Conservation (phyloP, 2,329 filamentous ascomycete species). For the Thelonectria discophora region DNA sequence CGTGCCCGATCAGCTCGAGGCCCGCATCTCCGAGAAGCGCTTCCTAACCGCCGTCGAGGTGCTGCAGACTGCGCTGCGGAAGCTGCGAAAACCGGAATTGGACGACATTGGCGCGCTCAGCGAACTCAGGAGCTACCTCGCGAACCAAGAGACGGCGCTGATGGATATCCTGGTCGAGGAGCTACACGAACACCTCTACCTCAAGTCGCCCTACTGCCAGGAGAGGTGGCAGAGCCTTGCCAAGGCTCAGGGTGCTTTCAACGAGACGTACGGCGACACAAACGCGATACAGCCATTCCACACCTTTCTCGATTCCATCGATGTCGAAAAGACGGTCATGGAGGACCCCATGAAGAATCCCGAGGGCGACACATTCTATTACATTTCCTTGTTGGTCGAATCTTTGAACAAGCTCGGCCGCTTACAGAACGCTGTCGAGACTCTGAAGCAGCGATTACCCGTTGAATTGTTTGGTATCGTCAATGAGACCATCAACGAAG, state of each 20-base stretch:
- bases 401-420: conserved; percentile 88
- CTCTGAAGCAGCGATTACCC: conserved; percentile 89
- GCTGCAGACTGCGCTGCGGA: conserved; percentile 83
- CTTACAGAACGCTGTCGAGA: conserved; percentile 86
- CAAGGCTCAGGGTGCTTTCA: conserved; percentile 68
- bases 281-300: conserved; percentile 64
- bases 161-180: conserved; percentile 98
- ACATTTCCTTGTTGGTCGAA: conserved; percentile 87
- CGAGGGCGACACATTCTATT: conserved; percentile 94
- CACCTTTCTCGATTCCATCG: conserved; percentile 66
- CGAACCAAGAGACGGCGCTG: conserved; percentile 89
- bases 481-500: conserved; percentile 92
- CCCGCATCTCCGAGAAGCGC: conserved; percentile 93
- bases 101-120: conserved; percentile 89
- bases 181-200: conserved; percentile 93
- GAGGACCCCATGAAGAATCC: conserved; percentile 95
- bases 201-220: conserved; percentile 97
- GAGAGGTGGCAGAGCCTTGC: conserved; percentile 90
- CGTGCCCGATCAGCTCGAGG: conserved; percentile 91
- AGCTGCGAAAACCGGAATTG: conserved; percentile 86
- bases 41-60: conserved; percentile 94
- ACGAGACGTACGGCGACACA: conserved; percentile 58
- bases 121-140: conserved; percentile 86
- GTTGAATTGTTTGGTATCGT: conserved; percentile 95
- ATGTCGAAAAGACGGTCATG: conserved; percentile 68